phyloP scores from a whole-genome alignment of 2,329 filamentous ascomycete genomes.

The Fusarium bactridioides region DNA sequence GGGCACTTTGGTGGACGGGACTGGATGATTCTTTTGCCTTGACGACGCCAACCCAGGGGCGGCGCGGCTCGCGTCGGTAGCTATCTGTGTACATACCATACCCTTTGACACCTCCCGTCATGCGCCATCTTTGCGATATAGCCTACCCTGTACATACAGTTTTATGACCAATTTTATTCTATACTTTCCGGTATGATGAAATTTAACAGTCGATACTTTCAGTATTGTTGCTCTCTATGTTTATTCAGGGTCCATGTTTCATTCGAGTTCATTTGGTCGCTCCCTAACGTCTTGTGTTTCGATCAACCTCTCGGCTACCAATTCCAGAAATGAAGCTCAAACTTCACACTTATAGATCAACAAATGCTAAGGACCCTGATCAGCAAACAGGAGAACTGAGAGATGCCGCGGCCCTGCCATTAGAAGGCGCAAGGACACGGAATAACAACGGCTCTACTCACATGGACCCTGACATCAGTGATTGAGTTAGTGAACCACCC shows the following conservation, averaged over 20 bases:
- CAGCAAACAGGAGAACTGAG: no score
- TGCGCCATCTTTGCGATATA: neutral
- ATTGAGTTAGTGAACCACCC: neutral
- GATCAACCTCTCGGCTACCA: neutral
- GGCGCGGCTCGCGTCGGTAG: conserved; percentile 9
- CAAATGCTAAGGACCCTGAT: neutral
- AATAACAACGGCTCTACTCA: no score
- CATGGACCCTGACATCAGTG: neutral
- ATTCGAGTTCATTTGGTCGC: no score
- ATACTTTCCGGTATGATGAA: neutral
- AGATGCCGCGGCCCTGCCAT: neutral
- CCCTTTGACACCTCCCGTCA: neutral
- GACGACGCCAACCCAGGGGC: neutral
- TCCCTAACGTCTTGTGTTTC: neutral
- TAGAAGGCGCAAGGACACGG: neutral
- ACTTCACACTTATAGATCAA: neutral
- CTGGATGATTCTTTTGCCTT: neutral
- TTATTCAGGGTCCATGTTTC: neutral
- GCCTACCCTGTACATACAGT: neutral
- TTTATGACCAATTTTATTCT: neutral
- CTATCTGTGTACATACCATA: neutral
- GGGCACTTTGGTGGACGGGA: neutral
- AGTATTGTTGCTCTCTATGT: neutral
- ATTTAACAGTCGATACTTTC: neutral
- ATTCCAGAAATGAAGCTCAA: neutral